phyloP scores from a whole-genome alignment of 2,329 filamentous ascomycete species.

The Aspergillus sp. region DNA sequence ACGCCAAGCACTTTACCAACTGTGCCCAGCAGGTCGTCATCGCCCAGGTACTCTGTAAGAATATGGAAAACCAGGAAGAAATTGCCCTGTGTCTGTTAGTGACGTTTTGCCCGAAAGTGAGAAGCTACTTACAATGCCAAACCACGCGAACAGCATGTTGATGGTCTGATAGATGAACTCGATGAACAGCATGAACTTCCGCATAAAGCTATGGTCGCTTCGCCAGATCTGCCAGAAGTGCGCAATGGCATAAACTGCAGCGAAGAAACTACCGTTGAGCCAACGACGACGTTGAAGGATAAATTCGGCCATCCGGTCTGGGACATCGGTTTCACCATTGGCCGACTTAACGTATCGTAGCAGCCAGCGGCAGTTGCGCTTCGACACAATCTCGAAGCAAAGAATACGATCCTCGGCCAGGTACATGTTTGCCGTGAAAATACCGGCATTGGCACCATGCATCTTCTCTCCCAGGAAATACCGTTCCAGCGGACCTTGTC shows the following conservation, averaged over 20 bases:
- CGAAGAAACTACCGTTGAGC: conserved; percentile 98
- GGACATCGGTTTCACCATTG: conserved; percentile 95
- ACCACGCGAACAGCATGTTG: conserved; percentile 99
- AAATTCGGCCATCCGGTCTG: conserved; percentile 89
- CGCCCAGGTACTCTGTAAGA: conserved; percentile 80
- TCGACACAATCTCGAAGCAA: conserved; percentile 81
- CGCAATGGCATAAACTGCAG: conserved; percentile 88
- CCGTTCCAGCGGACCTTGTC: conserved; percentile 87
- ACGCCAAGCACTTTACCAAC: conserved; percentile 80
- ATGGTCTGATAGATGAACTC: conserved; percentile 93
- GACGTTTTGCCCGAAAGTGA: conserved; percentile 1
- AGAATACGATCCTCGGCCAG: conserved; percentile 55
- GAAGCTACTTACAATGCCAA: conserved; percentile 68
- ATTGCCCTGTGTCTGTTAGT: conserved; percentile 62
- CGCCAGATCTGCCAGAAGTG: conserved; percentile 97
- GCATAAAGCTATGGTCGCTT: conserved; percentile 81
- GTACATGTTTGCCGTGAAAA: conserved; percentile 87
- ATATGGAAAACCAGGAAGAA: conserved; percentile 99
- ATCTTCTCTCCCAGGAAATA: conserved; percentile 98
- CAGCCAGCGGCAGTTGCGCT: conserved; percentile 96
- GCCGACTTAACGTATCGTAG: conserved; percentile 98
- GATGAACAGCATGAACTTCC: conserved; percentile 86
- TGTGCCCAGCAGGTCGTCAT: conserved; percentile 67
- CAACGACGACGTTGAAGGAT: conserved; percentile 94
- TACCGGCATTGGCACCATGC: conserved; percentile 87